Base-by-base conservation (phyloP, 495 filamentous ascomycete genomes). In the Lasiosphaeriaceae sp. region DNA sequence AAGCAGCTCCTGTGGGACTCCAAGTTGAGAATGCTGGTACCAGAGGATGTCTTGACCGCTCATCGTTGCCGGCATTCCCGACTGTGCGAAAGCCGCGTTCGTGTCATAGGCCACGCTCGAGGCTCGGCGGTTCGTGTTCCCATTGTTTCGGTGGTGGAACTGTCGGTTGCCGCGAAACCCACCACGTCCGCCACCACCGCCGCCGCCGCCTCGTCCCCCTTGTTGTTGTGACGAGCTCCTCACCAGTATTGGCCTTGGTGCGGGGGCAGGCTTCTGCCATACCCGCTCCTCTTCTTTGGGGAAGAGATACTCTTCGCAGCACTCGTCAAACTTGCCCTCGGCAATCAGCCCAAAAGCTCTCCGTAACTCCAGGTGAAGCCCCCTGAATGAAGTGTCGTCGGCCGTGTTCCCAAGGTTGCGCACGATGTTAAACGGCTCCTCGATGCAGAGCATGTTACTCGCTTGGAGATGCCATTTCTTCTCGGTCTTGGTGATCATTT, bases 331-430 rank as follows among this genome's bases (percentile, higher is more conserved):
- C 62, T 92, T 86, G 11, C 80, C 88, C 39, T 90, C 79, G 3
- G 88, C 80, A 19, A 95, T 79, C 46, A 88, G 73, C 55, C 89
- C 85, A 71, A 96, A 97, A 1, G 94, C 95, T 63, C 89, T 82
- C 62, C 95, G 84, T 44, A 98, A 71, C 71, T 98, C 94, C 48
- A 89, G 68, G 72, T 97, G 95, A 19, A 98, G 80, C 2, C 94
- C 94, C 49, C 87, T 81, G 66, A 96, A 95, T 1, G 94, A 94
- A 2, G 85, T 92, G 67, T 96, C 92, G 64, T 98, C 94, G 9
- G 94, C 94, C 20, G 94, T 97, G 63, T 97, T 97, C 0, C 92
- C 94, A 49, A 98, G 78, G 70, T 98, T 98, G n/a, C 95, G 81
- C n/a, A 74, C 77, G 24, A 80, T 87, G 63, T 96, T 98, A 77